These are phyloP conservation scores for Mortierella sp. DNA, from an alignment of 371 early-diverging fungal genomes.

Conservation along the genomic window DNA sequence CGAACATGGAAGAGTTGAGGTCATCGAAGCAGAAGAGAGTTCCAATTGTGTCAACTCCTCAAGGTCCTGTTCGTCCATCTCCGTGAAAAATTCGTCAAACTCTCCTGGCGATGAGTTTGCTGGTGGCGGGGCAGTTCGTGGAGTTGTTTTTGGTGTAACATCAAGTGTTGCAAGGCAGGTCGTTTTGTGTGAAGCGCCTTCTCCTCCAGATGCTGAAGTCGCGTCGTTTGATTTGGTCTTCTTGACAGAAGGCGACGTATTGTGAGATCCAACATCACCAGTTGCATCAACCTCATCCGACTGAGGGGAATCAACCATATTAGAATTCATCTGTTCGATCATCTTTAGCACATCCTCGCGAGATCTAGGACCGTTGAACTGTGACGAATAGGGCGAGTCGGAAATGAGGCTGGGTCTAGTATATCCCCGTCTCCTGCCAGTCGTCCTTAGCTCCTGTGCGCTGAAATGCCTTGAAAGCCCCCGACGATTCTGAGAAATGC, in stretches of 20 bases:
- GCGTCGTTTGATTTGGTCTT: too few species aligned
- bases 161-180: too few species aligned
- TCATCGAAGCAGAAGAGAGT: slow-evolving; percentile 17
- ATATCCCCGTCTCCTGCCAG: slow-evolving; percentile 7
- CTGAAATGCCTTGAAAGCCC: slow-evolving; percentile 20
- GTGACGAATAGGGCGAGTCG: background rate
- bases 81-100: slow-evolving; percentile 35
- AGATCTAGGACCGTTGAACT: slow-evolving; percentile 11
- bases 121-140: background rate
- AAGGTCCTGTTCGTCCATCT: slow-evolving; percentile 35
- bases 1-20: background rate
- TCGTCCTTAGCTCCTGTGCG: slow-evolving; percentile 14
- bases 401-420: too few species aligned
- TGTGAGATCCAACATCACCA: too few species aligned
- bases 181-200: too few species aligned
- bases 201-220: too few species aligned
- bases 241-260: too few species aligned
- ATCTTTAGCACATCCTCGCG: slow-evolving; percentile 39
- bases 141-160: slow-evolving; percentile 10
- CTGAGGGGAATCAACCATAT: slow-evolving; percentile 11
- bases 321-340: slow-evolving; percentile 44
- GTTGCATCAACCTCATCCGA: background rate
- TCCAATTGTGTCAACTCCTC: slow-evolving; percentile 41
- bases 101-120: slow-evolving; percentile 30
- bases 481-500: background rate